phyloP scores from a whole-genome alignment of 257 asterid species.

The Salvia hispanica region DNA sequence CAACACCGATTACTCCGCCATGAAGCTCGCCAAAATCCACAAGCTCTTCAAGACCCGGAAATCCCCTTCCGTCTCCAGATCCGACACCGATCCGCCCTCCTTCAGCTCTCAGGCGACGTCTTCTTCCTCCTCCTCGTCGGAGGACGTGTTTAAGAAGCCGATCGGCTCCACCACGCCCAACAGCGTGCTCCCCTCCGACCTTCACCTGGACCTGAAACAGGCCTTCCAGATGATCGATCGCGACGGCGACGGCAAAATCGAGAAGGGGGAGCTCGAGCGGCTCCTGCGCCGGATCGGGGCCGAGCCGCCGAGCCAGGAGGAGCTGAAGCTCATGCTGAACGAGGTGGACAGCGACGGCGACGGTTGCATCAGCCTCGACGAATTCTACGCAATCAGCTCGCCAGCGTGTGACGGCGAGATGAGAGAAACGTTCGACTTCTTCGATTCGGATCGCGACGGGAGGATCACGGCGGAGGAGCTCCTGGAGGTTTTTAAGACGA shows the following conservation, averaged over 20 bases:
- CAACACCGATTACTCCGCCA: constrained; percentile 26
- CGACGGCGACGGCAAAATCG: constrained; percentile 56
- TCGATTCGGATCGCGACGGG: constrained; percentile 57
- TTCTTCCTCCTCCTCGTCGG: constrained; percentile 31
- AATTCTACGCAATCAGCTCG: constrained; percentile 50
- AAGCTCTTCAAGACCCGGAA: constrained; percentile 48
- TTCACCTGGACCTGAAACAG: constrained; percentile 42
- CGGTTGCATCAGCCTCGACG: constrained; percentile 55
- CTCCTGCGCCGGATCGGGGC: constrained; percentile 45
- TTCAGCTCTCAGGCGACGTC: constrained; percentile 37
- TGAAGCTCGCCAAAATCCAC: constrained; percentile 58
- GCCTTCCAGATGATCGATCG: constrained; percentile 51
- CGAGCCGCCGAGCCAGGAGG: constrained; percentile 49
- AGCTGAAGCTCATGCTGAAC: constrained; percentile 42
- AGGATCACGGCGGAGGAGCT: constrained; percentile 58
- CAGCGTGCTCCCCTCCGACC: constrained; percentile 45
- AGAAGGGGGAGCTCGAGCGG: constrained; percentile 46
- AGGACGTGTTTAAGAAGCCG: constrained; percentile 30
- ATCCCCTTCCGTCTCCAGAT: constrained; percentile 45
- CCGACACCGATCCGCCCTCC: constrained; percentile 40
- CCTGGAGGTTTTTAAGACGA: constrained; percentile 34
- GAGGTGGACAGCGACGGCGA: constrained; percentile 52
- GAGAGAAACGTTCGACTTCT: constrained; percentile 48
- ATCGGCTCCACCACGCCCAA: constrained; percentile 49
- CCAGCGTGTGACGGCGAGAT: constrained; percentile 53